Evolutionary conservation across 768 basidiomycete genomes (phyloP), one percentile per base, ranked within the genome.

Genomic region (Boletus subcaerulescens): DNA sequence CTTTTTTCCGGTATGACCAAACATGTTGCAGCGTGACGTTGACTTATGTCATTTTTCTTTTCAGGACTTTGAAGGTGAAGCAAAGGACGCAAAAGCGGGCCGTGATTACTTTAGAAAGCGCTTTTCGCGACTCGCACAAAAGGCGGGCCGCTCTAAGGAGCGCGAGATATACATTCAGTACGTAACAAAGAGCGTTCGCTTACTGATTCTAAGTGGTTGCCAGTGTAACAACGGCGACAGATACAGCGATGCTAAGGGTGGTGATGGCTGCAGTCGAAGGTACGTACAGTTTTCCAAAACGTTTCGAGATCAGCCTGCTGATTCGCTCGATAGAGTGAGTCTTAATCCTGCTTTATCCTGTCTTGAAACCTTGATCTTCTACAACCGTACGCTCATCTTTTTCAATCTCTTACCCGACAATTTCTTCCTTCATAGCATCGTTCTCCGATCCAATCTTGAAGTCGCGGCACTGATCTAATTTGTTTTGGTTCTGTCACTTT

Each of bases 261-360:
- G 91, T 98, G 15, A 96, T 96, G 94, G 90, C 91, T 59, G 93
- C 94, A 57, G 92, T 94, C 48, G 90, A 93, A 93, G 92, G 91
- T 91, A 58, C 62, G 84, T 77, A 52, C 46, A 36, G 10, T 38
- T 43, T 56, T 24, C 12, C 24, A 22, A 26, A 2, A 14, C 6
- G 7, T 42, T 11, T 36, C 4, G 45, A 58, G n/a, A 53, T 54
- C 40, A 41, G 2, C 44, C 4, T 3, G 36, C 64, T 63, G 54
- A 66, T 58, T 29, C 53, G 52, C 60, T 60, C 15, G n/a, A 40
- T 62, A 89, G 87, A 88, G 87, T 90, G 79, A 89, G 86, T 87
- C 38, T 45, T 52, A 7, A 31, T 63, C 46, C 65, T 66, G 50
- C 58, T 64, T 66, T 60, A 55, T 58, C 58, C 43, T 41, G 49